Conservation (phyloP, 208 protist species). For the Leishmania amazonensis region DNA sequence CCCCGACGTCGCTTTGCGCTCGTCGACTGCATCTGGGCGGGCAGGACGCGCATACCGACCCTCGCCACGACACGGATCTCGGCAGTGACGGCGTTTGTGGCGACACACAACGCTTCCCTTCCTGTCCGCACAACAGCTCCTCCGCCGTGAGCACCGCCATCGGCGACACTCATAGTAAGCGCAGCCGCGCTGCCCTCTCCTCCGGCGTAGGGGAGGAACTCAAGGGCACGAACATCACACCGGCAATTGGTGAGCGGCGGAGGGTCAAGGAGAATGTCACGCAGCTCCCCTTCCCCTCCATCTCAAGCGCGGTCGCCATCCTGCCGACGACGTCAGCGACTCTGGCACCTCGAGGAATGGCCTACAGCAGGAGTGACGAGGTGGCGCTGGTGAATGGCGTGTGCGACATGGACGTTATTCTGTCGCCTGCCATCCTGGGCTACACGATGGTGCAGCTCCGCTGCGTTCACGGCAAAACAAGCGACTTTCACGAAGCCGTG, state of each 20-base stretch:
- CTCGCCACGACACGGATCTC: conserved; percentile 1
- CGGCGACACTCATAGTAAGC: conserved; percentile 17
- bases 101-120: conserved; percentile 16
- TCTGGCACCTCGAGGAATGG: conserved; percentile 54
- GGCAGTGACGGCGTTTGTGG: conserved; percentile 16
- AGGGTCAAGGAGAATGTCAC: not conserved
- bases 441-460: conserved; percentile 84
- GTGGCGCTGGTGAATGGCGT: conserved; percentile 56
- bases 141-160: conserved; percentile 24
- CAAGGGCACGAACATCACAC: not conserved
- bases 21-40: conserved; percentile 5
- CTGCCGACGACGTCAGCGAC: conserved; percentile 4
- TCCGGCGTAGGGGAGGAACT: conserved; percentile 8
- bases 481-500: conserved; percentile 88
- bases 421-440: conserved; percentile 68
- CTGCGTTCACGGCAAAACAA: conserved; percentile 83
- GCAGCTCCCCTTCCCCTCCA: not conserved
- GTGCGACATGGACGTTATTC: conserved; percentile 82
- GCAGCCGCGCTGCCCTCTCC: conserved; percentile 11
- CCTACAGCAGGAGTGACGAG: conserved; percentile 49
- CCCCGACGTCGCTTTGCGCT: conserved; percentile 3
- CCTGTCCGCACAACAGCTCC: conserved; percentile 24
- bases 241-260: not conserved
- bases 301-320: not conserved
- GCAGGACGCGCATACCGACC: conserved; percentile 2